Base-by-base conservation (phyloP, 2,329 filamentous ascomycete genomes). In the Trichoderma sp. region DNA sequence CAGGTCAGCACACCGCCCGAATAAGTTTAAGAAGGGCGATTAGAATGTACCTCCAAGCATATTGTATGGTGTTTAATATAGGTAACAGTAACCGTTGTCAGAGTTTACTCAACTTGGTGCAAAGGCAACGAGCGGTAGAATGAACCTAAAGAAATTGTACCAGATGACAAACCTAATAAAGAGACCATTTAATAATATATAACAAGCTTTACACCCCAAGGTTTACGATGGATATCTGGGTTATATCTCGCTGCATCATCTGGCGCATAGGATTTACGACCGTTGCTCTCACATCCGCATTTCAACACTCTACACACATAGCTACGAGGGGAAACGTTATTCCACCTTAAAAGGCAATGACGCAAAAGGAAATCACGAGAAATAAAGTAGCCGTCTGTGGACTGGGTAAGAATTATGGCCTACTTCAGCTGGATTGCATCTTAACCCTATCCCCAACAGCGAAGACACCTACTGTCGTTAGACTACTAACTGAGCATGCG, bases 341-440 rank as follows among this genome's bases (percentile, higher is more conserved):
- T 39, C 36, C 36, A 17, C 7, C 36, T 39, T 39, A 39, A 17
- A 39, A 17, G 20, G 28, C 4, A 2, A 67, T 67, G 64, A 20
- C 8, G 4, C 30, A 15, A 26, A 67, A 17, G 6, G 39, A 30
- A 3, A 4, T 57, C 7, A 13, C 4, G 11, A 23, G 43, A 36
- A 55, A n/a, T 17, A 67, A 17, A 57, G 47, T 67, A 26, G 64
- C 47, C 11, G 64, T 67, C 15, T 57, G 47, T 34, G 64, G 64
- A 17, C 64, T 67, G 6, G 64, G 64, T 67, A 50, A 67, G 64
- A 13, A 28, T 28, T 4, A 28, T 30, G 9, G 0, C 87, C 89
- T 63, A 90, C 77, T 11, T 92, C 74, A n/a, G 93, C 75, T 26
- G 20, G 28, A n/a, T 32, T 30, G 28, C 26, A 17, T 11, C 50